Percentiles rank a stretch among this genome's conserved stretches.
phyloP scores from a whole-genome alignment of 2,329 filamentous ascomycete genomes.

The Boeremia lycopersici region DNA sequence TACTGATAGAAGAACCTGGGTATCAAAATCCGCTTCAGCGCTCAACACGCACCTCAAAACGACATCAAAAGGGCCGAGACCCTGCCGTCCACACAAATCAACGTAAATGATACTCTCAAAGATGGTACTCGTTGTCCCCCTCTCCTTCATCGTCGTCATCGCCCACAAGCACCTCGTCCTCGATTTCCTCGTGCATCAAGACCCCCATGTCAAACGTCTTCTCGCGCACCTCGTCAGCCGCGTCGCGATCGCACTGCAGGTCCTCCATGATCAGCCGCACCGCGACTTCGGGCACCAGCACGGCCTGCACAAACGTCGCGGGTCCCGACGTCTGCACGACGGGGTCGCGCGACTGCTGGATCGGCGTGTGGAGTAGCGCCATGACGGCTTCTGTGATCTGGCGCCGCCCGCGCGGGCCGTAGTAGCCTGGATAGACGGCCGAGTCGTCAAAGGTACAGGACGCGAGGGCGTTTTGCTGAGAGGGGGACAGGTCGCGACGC shows the following conservation, averaged over 20 bases:
- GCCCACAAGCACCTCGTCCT: conserved; percentile 53
- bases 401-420: conserved; percentile 75
- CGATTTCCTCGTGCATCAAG: conserved; percentile 68
- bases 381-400: conserved; percentile 65
- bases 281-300: conserved; percentile 75
- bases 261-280: conserved; percentile 64
- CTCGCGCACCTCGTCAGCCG: conserved; percentile 63
- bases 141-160: conserved; percentile 24
- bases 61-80: not conserved
- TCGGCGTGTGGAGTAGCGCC: conserved; percentile 30
- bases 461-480: conserved; percentile 42
- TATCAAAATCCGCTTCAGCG: not conserved
- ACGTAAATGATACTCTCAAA: not conserved
- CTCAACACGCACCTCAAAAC: not conserved
- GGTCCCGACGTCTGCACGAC: conserved; percentile 40
- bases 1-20: not conserved
- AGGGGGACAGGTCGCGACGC: conserved; percentile 53
- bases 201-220: conserved; percentile 72
- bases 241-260: conserved; percentile 51
- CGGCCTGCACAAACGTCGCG: conserved; percentile 45
- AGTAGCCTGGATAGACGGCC: conserved; percentile 67
- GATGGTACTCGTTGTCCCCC: conserved; percentile 23
- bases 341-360: conserved; percentile 34
- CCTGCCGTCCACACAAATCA: not conserved
- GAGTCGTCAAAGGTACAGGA: conserved; percentile 27